Evolutionary conservation across 2,329 filamentous ascomycete genomes (phyloP), one percentile per base, ranked within the genome.

Genomic region (Alternaria conjuncta): DNA sequence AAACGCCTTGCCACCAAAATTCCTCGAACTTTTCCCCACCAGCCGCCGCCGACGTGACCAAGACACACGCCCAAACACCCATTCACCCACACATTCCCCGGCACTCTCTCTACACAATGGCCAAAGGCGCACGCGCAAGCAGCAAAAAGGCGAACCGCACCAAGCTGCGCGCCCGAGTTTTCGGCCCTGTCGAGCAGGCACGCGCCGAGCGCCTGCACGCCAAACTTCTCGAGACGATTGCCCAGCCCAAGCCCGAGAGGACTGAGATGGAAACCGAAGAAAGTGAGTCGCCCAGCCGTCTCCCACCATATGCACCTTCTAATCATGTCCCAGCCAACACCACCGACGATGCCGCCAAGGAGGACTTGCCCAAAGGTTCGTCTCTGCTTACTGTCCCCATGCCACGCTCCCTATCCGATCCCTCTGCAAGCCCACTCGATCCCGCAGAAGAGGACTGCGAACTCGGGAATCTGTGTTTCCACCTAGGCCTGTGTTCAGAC

Each of bases 111-210:
- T 41, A 56, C 78, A 86, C 60, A 72, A 98, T 97, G 95, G 95
- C 94, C 23, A 97, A 97, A 80, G 92, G 92, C 78, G 85, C 92
- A 65, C 87, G 95, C 79, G 88, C 94, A 69, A 96, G 91, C 78
- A 85, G 87, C 70, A 89, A 86, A 74, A 97, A 97, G 84, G 86
- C 86, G 75, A 97, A 97, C 84, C 93, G 94, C 83, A 86, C 88
- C 71, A 90, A 88, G 73, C 86, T 97, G 69, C 94, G 94, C 80
- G 85, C 88, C 69, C 89, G 88, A 69, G 91, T 97, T 69, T 97
- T 97, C 81, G 92, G 91, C 2, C 95, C 95, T 15, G 89, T 90
- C 59, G 93, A 95, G 79, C 84, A 86, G 73, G 94, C 92, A 49
- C 88, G 95, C 71, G 90, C 90, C 57, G 90, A 94, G 81, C 90